Base-by-base conservation (phyloP, 2,329 filamentous ascomycete genomes). In the Parasarocladium wereldwijsianum region DNA sequence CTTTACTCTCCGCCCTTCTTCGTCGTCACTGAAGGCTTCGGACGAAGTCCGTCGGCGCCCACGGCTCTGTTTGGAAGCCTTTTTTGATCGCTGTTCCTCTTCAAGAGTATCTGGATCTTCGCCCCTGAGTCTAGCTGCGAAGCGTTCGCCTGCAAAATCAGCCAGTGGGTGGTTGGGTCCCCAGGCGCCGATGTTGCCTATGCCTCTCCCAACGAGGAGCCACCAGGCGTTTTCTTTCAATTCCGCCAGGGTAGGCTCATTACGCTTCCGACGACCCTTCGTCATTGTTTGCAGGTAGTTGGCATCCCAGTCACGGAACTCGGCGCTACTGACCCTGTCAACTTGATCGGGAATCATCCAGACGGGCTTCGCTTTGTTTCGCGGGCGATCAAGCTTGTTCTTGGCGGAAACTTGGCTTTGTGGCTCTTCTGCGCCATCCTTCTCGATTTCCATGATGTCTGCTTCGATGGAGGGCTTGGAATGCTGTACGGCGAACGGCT, bases 261-360 rank as follows among this genome's bases (percentile, higher is more conserved):
- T 37, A 4, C 24, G 42, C 32, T 33, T 36, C 31, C 50, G 51
- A 32, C 36, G 44, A 22, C 37, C 38, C 12, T 40, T 46, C 17
- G 50, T 40, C 69, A 82, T 85, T 38, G 74, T 76, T 8, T 47
- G 37, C 6, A 57, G 35, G 33, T 70, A 69, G 23, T 60, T 42
- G 2, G 38, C 32, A 30, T 49, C 43, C 64, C 62, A 67, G 5
- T 37, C 32, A 32, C 49, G 52, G 27, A 63, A 43, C 30, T 54
- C 48, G 9, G 38, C 40, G 33, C 50, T 41, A 8, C 54, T 41
- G 8, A 67, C 17, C 12, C 49, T 45, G 11, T 52, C 52, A 34
- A 29, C 34, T 8, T 37, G 12, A 26, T 58, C 55, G 5, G 54
- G 9, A 42, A 55, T 46, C 10, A 26, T 32, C 10, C 45, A 26